Evolutionary conservation across 2,329 filamentous ascomycete genomes (phyloP), one percentile per base, ranked within the genome.

Genomic region (Epichloe sylvatica): DNA sequence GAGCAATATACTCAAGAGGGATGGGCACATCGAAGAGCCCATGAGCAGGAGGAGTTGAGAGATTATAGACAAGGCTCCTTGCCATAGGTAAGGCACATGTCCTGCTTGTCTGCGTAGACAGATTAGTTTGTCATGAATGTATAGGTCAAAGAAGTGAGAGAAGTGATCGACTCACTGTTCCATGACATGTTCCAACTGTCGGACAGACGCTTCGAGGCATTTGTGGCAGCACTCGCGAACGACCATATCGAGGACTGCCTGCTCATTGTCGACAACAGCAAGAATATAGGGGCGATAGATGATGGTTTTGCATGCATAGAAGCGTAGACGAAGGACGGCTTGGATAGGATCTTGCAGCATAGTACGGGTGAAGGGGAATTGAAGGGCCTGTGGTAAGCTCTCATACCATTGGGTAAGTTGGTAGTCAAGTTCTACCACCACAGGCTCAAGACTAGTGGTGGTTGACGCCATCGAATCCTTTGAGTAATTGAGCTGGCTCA

Each of bases 371-470:
- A 87, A 84, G 1, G 86, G 83, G 56, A 92, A 92, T 57, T 88
- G 85, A 51, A 92, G 74, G 3, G 85, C 77, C 39, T 78, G 64
- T 5, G 86, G 86, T 41, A 92, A 71, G 55, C 78, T 84, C 58
- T 89, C 85, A 61, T 91, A 90, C 86, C 86, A 92, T 62, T 91
- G 86, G 5, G 81, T 83, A 46, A 92, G 70, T 65, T 92, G 86
- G 60, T 82, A 89, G 63, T 91, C 86, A 37, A 92, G 74, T 62
- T 91, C 86, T 12, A 82, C 80, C 23, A 88, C 85, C 11, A 92
- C 78, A 1, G 85, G 86, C 52, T 86, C 85, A 36, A 91, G 72
- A 55, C 23, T 25, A 25, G 82, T 83, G 13, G 80, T 79, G 17
- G 85, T 84, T 12, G 84, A 83, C 15, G 81, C 76, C 64, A 81